phyloP scores from a whole-genome alignment of 2,329 filamentous ascomycete species.

The Amauroascus verrucosus region DNA sequence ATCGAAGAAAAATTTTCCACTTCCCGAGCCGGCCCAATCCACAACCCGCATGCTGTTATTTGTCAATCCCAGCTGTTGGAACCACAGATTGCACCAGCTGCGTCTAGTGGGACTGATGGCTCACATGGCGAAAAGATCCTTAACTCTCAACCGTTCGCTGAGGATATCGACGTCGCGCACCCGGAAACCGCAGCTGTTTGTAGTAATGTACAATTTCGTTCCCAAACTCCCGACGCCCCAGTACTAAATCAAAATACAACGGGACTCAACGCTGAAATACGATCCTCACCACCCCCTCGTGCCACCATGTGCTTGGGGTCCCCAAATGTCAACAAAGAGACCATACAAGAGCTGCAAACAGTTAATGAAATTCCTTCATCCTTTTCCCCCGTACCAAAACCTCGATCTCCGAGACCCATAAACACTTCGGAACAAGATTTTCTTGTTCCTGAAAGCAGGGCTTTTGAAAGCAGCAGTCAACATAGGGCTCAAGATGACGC shows the following conservation, averaged over 20 bases:
- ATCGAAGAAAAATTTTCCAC: slow-evolving; percentile 20
- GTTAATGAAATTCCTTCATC: neutral
- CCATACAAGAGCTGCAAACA: neutral
- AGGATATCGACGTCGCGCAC: neutral
- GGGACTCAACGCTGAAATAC: neutral
- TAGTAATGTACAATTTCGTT: neutral
- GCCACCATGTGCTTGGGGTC: neutral
- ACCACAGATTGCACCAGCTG: neutral
- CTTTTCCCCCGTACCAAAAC: neutral
- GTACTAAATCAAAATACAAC: neutral
- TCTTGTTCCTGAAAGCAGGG: neutral
- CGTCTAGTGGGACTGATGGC: neutral
- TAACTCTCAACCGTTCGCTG: slow-evolving; percentile 12
- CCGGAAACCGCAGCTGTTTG: neutral
- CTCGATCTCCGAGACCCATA: neutral
- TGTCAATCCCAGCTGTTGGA: slow-evolving; percentile 1
- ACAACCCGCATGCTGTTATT: neutral
- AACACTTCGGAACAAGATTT: neutral
- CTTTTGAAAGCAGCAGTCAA: neutral
- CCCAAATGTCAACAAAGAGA: neutral
- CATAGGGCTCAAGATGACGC: neutral
- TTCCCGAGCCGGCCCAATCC: neutral
- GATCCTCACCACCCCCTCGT: neutral
- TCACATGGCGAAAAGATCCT: slow-evolving; percentile 6
- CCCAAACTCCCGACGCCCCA: neutral